phyloP scores from a whole-genome alignment of 2,329 filamentous ascomycete genomes.

The Neonectria ditissima region DNA sequence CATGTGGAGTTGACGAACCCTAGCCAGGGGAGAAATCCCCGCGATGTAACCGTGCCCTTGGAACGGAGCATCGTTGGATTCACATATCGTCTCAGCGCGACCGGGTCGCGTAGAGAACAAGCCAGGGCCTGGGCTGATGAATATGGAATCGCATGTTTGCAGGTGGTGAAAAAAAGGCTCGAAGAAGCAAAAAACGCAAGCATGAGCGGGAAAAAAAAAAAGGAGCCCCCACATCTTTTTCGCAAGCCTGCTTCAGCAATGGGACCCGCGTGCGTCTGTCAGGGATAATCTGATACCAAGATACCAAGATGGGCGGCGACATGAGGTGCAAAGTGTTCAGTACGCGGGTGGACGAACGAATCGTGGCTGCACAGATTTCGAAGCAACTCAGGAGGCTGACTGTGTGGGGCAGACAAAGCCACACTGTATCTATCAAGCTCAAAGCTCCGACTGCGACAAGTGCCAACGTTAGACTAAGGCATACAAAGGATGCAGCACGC shows the following conservation, averaged over 20 bases:
- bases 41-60: conserved; percentile 33
- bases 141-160: conserved; percentile 31
- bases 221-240: not conserved
- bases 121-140: conserved; percentile 30
- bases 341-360: conserved; percentile 11
- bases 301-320: not conserved
- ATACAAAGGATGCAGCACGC: conserved; percentile 2
- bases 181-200: conserved; percentile 21
- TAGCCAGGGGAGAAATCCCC: conserved; percentile 23
- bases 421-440: conserved; percentile 10
- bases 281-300: conserved; percentile 3
- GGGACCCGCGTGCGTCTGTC: not conserved
- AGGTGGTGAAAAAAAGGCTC: conserved; percentile 30
- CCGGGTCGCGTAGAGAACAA: conserved; percentile 24
- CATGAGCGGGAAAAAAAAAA: conserved; percentile 5
- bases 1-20: conserved; percentile 29
- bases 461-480: not conserved
- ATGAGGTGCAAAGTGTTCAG: not conserved
- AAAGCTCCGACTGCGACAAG: not conserved
- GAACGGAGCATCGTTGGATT: conserved; percentile 23
- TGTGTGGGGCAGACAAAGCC: conserved; percentile 14
- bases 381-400: not conserved
- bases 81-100: conserved; percentile 36
- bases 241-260: not conserved
- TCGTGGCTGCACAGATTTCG: conserved; percentile 5